These are phyloP conservation scores for Hymenoscyphus albidus DNA, from an alignment of 2,329 filamentous ascomycete genomes.

Conservation along the genomic window DNA sequence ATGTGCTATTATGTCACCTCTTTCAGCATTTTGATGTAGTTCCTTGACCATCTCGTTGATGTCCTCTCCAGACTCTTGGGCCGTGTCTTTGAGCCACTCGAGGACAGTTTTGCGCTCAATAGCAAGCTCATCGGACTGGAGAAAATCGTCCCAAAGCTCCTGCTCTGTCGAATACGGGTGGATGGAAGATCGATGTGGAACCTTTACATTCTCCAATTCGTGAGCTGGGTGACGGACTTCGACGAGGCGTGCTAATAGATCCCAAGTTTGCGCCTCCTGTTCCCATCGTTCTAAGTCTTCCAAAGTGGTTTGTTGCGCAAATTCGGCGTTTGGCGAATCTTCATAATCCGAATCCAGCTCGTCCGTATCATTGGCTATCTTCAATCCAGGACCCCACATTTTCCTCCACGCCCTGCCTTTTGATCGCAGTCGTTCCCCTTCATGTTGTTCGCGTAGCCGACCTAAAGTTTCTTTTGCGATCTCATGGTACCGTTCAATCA, in stretches of 20 bases:
- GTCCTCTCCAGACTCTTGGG: slow-evolving; percentile 62
- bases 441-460: slow-evolving; percentile 41
- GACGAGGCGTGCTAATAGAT: slow-evolving; percentile 63
- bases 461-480: slow-evolving; percentile 47
- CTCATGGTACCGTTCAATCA: slow-evolving; percentile 62
- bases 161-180: slow-evolving; percentile 56
- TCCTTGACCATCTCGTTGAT: slow-evolving; percentile 74
- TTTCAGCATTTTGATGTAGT: slow-evolving; percentile 69
- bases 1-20: slow-evolving; percentile 77
- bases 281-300: slow-evolving; percentile 63
- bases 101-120: slow-evolving; percentile 76
- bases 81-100: slow-evolving; percentile 80
- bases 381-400: slow-evolving; percentile 36
- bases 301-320: slow-evolving; percentile 35
- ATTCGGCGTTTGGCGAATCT: slow-evolving; percentile 26
- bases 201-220: slow-evolving; percentile 24
- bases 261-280: slow-evolving; percentile 86
- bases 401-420: slow-evolving; percentile 31
- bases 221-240: slow-evolving; percentile 58
- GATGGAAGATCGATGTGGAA: slow-evolving; percentile 26
- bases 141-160: slow-evolving; percentile 69
- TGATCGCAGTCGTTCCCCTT: slow-evolving; percentile 29
- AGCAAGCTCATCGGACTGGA: slow-evolving; percentile 68
- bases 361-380: slow-evolving; percentile 29
- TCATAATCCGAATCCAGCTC: slow-evolving; percentile 48